Percentiles rank a stretch among this genome's conserved stretches.
These are phyloP conservation scores for Dryas alaskensis DNA, from an alignment of 306 rosid species.

Conservation along the genomic window DNA sequence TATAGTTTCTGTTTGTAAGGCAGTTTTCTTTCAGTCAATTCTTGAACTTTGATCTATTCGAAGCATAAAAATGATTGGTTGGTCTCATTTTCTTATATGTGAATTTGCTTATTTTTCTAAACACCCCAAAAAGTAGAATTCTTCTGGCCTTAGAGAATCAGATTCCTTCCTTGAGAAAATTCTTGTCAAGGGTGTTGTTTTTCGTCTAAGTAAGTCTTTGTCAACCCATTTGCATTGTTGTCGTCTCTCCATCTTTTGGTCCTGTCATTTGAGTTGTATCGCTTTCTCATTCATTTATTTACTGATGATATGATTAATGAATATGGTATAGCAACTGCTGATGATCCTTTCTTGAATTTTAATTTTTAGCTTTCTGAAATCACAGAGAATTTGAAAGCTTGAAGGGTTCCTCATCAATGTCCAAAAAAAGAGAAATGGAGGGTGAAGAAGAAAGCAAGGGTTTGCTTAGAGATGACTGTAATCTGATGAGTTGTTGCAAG, in stretches of 20 bases:
- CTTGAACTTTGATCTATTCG: background rate
- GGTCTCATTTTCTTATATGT: background rate
- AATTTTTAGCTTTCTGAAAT: background rate
- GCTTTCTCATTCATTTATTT: background rate
- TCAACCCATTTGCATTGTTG: background rate
- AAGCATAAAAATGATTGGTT: background rate
- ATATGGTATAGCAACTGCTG: conserved; percentile 7
- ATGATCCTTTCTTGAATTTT: conserved; percentile 18
- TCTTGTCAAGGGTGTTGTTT: background rate
- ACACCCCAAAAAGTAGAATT: background rate
- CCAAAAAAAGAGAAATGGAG: conserved; percentile 21
- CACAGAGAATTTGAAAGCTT: conserved; percentile 18
- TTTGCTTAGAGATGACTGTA: conserved; percentile 12
- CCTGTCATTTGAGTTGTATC: background rate
- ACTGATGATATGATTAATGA: conserved; percentile 8
- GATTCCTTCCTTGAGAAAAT: background rate
- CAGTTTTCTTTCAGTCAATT: background rate
- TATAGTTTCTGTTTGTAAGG: background rate
- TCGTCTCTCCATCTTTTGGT: background rate
- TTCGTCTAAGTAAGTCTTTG: background rate
- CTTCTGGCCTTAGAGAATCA: background rate
- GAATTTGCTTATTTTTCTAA: background rate
- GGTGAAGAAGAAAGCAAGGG: conserved; percentile 13
- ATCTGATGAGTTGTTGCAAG: conserved; percentile 15
- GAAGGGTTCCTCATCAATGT: conserved; percentile 22